Base-by-base conservation (phyloP, 805 yeast genomes). In the Nakazawaea peltata region DNA sequence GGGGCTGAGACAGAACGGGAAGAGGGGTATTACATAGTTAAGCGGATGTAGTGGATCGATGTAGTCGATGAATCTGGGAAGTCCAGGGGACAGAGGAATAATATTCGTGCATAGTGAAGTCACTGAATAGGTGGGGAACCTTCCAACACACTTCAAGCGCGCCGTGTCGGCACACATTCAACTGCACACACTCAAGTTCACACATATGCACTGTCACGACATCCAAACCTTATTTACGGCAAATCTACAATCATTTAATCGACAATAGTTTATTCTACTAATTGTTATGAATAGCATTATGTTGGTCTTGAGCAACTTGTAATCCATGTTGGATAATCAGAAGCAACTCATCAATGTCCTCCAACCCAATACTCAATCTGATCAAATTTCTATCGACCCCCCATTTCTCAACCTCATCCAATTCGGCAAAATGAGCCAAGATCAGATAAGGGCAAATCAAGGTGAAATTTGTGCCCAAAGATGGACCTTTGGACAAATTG, bases 391-490 rank as follows among this genome's bases (percentile, higher is more conserved):
- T 63, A 51, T 84, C 94, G 22, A 87, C 84, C 2, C 92, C 95
- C 79, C 85, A 87, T 47, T 74, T 63, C 33, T 71, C 83, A 16
- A 83, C 79, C 49, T 77, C 86, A 41, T 84, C 90, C 38, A 86
- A 59, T 55, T 87, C 95, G 36, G 66, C 69, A 55, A 76, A 85
- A 54, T 87, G 95, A 3, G 95, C 95, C 40, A 88, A 64, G 31
- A 88, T 72, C 5, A 95, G 71, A 57, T 88, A 88, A 7, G 97
- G 96, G 53, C 94, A 87, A 4, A 87, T 87, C 46, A 87, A 63
- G 0, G 94, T 81, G 61, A 85, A 84, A 57, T 83, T 87, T 0
- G 95, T 85, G 10, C 96, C 96, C 45, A 87, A 67, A 12, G 92
- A 80, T 3, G 96, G 96, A 2, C 96, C 95, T 59, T 88, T 88